phyloP scores from a whole-genome alignment of 805 yeast species.

The Starmerella apis region DNA sequence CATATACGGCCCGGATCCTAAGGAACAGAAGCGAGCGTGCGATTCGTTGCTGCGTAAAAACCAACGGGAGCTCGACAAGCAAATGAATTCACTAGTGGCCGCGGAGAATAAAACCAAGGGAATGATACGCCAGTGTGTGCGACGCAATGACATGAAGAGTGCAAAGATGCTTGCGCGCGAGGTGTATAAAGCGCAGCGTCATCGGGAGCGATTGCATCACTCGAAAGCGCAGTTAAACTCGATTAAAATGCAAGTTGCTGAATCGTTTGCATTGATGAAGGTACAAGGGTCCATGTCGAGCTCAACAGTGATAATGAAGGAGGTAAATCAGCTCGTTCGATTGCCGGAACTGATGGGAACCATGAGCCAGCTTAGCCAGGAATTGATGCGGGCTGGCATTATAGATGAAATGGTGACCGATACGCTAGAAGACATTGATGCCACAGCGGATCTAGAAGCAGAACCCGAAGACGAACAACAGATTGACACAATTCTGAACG shows the following conservation, averaged over 20 bases:
- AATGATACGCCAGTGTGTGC: conserved; percentile 63
- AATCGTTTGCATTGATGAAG: conserved; percentile 77
- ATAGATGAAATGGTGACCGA: conserved; percentile 95
- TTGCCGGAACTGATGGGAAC: conserved; percentile 72
- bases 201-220: conserved; percentile 58
- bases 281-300: conserved; percentile 70
- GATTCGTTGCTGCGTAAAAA: conserved; percentile 73
- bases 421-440: conserved; percentile 59
- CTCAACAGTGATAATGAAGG: conserved; percentile 75
- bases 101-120: conserved; percentile 66
- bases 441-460: conserved; percentile 45
- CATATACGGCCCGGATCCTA: conserved; percentile 95
- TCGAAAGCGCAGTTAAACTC: conserved; percentile 81
- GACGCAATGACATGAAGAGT: conserved; percentile 61
- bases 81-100: conserved; percentile 48
- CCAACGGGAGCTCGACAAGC: conserved; percentile 72
- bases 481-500: conserved; percentile 33
- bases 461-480: conserved; percentile 31
- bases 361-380: conserved; percentile 78
- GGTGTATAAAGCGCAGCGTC: conserved; percentile 59
- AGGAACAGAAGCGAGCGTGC: conserved; percentile 66
- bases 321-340: conserved; percentile 66
- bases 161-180: conserved; percentile 78
- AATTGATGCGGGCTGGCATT: conserved; percentile 55
- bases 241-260: conserved; percentile 79